phyloP scores from a whole-genome alignment of 495 filamentous ascomycete species.

The Gamarada debralockiae region DNA sequence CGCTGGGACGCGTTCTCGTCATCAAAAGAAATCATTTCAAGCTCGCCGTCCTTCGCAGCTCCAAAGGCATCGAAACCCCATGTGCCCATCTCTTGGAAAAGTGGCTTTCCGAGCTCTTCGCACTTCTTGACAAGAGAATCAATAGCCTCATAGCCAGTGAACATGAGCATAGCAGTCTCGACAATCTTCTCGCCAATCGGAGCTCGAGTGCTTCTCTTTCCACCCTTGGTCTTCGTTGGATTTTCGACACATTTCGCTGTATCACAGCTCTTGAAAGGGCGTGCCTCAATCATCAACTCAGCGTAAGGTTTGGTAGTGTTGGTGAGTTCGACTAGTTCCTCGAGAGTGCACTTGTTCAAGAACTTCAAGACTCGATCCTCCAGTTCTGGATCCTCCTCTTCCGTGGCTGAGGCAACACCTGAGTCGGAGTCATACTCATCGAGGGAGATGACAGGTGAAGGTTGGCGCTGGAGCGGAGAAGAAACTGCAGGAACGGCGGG shows the following conservation, averaged over 20 bases:
- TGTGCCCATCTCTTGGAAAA: conserved; percentile 64
- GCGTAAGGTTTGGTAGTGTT: conserved; percentile 64
- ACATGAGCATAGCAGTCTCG: conserved; percentile 67
- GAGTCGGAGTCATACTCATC: conserved; percentile 42
- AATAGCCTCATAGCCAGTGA: conserved; percentile 66
- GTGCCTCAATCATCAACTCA: conserved; percentile 57
- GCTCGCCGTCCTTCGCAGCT: conserved; percentile 54
- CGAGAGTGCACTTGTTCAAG: conserved; percentile 72
- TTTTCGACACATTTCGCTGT: conserved; percentile 58
- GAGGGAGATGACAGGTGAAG: conserved; percentile 23
- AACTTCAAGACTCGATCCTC: conserved; percentile 66
- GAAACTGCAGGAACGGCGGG: conserved; percentile 34
- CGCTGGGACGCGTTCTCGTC: conserved; percentile 28
- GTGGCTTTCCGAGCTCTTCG: conserved; percentile 61
- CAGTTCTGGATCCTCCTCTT: conserved; percentile 36
- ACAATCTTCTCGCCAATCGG: conserved; percentile 68
- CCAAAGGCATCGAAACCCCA: conserved; percentile 80
- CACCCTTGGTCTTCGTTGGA: conserved; percentile 36
- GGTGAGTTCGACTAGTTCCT: conserved; percentile 75
- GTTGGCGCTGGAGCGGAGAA: conserved; percentile 25
- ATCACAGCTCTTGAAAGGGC: conserved; percentile 63
- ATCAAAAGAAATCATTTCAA: conserved; percentile 62
- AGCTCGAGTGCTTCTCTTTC: conserved; percentile 33
- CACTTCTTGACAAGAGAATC: conserved; percentile 74
- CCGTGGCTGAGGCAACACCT: conserved; percentile 32